phyloP scores from a whole-genome alignment of 805 yeast genomes.

The Torulaspora delbrueckii region DNA sequence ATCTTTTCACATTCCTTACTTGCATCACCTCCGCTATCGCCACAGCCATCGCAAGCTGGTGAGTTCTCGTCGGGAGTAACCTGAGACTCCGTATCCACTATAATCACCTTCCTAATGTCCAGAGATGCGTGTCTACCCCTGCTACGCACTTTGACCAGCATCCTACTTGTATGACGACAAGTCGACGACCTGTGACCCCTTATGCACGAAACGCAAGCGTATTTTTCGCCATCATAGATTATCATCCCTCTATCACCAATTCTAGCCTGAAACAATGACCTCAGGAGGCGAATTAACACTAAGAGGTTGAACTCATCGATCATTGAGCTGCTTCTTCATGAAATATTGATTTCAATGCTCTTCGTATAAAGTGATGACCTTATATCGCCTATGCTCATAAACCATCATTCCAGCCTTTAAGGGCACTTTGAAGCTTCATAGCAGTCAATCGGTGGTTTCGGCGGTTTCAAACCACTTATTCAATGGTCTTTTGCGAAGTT shows the following conservation, averaged over 20 bases:
- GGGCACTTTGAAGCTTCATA: neutral
- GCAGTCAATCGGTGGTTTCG: neutral
- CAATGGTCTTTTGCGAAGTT: neutral
- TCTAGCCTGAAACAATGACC: neutral
- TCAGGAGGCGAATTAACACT: neutral
- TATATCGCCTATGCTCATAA: neutral
- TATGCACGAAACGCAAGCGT: constrained; percentile 82
- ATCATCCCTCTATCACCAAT: constrained; percentile 47
- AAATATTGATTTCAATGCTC: neutral
- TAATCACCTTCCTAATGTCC: constrained; percentile 37
- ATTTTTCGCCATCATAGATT: constrained; percentile 69
- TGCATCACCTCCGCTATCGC: constrained; percentile 6
- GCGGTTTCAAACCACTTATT: neutral
- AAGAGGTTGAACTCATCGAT: neutral
- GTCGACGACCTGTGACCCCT: constrained; percentile 88
- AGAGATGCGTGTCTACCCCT: constrained; percentile 74
- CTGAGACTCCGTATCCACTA: constrained; percentile 31
- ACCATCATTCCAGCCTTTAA: neutral
- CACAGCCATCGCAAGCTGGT: constrained; percentile 11
- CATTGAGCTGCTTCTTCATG: neutral
- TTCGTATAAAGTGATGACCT: neutral
- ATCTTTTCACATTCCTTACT: constrained; percentile 18
- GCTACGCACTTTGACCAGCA: constrained; percentile 80
- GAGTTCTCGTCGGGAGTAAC: constrained; percentile 17
- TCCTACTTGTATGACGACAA: constrained; percentile 76